Conservation (phyloP, 2,329 filamentous ascomycete species). For the Helotiales sp. region DNA sequence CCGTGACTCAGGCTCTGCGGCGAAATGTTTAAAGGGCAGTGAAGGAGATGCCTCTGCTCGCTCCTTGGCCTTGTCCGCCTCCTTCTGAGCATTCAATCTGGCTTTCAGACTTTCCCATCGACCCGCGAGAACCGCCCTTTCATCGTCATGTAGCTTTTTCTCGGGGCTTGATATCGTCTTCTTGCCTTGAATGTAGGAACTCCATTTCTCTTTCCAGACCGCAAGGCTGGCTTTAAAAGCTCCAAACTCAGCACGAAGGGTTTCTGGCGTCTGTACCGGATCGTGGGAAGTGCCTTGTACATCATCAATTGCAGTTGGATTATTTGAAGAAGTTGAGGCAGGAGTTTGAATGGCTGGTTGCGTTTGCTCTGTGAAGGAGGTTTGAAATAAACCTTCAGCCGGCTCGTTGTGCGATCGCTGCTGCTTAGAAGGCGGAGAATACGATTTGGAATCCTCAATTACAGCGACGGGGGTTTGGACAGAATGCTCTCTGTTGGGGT, state of each 20-base stretch:
- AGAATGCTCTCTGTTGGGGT: background rate
- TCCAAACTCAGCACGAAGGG: background rate
- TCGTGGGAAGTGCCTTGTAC: background rate
- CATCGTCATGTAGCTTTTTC: background rate
- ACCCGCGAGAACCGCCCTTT: background rate
- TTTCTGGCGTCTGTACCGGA: background rate
- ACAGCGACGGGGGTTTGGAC: background rate
- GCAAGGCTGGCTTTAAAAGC: background rate
- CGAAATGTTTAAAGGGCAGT: constrained; percentile 9
- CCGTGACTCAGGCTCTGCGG: background rate
- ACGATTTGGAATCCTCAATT: too few relatives aligned
- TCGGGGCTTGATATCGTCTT: background rate
- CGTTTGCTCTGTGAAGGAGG: background rate
- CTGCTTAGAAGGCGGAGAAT: background rate
- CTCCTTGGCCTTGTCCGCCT: background rate
- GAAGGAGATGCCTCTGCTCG: background rate
- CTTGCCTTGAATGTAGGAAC: background rate
- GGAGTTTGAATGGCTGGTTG: background rate
- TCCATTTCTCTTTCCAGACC: background rate
- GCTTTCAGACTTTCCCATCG: background rate
- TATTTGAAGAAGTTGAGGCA: background rate
- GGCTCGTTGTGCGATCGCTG: too few relatives aligned
- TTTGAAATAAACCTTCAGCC: too few relatives aligned
- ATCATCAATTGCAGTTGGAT: background rate
- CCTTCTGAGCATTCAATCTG: background rate